phyloP scores from a whole-genome alignment of 495 filamentous ascomycete species.

The Daldinia concentrica region DNA sequence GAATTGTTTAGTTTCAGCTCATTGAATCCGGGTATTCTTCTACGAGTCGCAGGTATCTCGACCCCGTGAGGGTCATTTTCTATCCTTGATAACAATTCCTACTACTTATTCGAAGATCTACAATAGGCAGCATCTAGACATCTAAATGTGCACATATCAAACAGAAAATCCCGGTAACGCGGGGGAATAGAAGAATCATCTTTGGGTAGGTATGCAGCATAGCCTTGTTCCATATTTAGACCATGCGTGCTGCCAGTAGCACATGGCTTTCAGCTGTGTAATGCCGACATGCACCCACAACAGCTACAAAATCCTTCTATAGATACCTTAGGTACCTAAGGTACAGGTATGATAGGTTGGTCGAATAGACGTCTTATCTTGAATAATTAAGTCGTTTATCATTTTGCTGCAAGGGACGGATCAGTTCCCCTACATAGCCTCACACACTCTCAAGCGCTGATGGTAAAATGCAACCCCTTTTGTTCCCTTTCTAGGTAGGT shows the following conservation, averaged over 20 bases:
- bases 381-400: neutral
- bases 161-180: neutral
- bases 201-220: conserved; percentile 8
- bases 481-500: neutral
- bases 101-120: neutral
- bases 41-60: no score
- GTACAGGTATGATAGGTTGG: no score
- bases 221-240: conserved; percentile 37
- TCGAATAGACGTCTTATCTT: neutral
- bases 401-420: neutral
- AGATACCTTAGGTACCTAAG: no score
- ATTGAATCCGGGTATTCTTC: no score
- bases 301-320: neutral
- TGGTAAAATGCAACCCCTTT: neutral
- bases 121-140: neutral
- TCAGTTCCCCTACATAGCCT: neutral
- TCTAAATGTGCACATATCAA: neutral
- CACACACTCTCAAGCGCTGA: neutral
- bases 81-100: neutral
- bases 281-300: conserved; percentile 13
- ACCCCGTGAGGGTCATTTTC: no score
- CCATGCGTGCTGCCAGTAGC: conserved; percentile 3
- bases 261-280: neutral
- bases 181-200: neutral
- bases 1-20: neutral